A percentile compares a stretch with the other conserved stretches of the same genome.
These are phyloP conservation scores for Coprinopsis strossmayeri DNA, from an alignment of 768 basidiomycete genomes.

Conservation along the genomic window DNA sequence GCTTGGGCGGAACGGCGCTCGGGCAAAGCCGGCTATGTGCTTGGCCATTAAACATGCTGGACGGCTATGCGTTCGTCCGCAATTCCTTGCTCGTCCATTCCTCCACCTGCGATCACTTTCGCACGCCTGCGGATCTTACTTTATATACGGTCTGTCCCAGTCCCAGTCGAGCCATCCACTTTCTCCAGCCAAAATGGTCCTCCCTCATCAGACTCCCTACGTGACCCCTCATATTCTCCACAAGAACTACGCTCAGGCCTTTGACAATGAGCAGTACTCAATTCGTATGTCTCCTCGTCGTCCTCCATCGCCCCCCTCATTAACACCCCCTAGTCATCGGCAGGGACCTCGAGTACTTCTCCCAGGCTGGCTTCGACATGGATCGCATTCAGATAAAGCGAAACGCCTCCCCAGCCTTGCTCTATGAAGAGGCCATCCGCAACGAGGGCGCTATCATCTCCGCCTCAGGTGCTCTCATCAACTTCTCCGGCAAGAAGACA, in stretches of 20 bases:
- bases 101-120: conserved; percentile 5
- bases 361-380: conserved; percentile 99
- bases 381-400: conserved; percentile 93
- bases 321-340: conserved; percentile 65
- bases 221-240: conserved; percentile 88
- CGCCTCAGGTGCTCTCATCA: conserved; percentile 93
- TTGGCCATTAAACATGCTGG: conserved; percentile 1
- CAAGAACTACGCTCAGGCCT: conserved; percentile 74
- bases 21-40: conserved; percentile 11
- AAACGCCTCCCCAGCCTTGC: conserved; percentile 82
- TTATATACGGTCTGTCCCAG: conserved; percentile 17
- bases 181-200: conserved; percentile 45
- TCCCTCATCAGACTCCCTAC: conserved; percentile 71
- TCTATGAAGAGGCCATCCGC: conserved; percentile 97
- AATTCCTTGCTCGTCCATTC: conserved; percentile 1
- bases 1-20: too few species aligned
- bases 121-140: conserved; percentile 16
- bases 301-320: not conserved
- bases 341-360: conserved; percentile 93
- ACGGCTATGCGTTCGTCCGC: not conserved
- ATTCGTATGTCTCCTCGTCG: conserved; percentile 39
- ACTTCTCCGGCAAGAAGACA: conserved; percentile 99
- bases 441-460: conserved; percentile 99
- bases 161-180: conserved; percentile 1
- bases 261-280: conserved; percentile 55